phyloP scores from a whole-genome alignment of 768 basidiomycete species.

The Phaeolepiota aurea region DNA sequence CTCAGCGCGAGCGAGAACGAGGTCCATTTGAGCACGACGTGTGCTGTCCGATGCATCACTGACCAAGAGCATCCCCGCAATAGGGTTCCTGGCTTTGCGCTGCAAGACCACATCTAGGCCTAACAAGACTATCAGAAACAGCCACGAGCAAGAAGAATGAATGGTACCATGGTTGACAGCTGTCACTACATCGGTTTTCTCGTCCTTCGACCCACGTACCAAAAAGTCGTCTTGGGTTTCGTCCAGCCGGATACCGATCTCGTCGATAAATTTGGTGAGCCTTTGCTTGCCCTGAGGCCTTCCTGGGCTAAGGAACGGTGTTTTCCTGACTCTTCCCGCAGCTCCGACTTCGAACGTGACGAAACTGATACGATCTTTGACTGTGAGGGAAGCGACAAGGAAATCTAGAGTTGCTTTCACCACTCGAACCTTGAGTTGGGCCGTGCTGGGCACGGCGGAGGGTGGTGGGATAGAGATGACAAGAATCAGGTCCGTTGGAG shows the following conservation, averaged over 20 bases:
- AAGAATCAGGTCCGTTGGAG: conserved; percentile 86
- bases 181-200: conserved; percentile 95
- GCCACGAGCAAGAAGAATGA: neutral
- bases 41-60: conserved; percentile 91
- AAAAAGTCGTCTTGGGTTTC: conserved; percentile 43
- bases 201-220: conserved; percentile 74
- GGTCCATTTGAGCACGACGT: conserved; percentile 93
- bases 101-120: conserved; percentile 92
- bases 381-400: conserved; percentile 64
- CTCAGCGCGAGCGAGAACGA: conserved; percentile 93
- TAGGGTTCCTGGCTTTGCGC: conserved; percentile 83
- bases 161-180: conserved; percentile 87
- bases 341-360: conserved; percentile 90
- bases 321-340: conserved; percentile 79
- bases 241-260: conserved; percentile 39
- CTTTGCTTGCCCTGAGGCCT: conserved; percentile 60
- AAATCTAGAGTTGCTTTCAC: conserved; percentile 88
- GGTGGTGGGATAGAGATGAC: conserved; percentile 82
- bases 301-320: conserved; percentile 81
- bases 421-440: conserved; percentile 80
- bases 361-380: conserved; percentile 76
- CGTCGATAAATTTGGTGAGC: conserved; percentile 73
- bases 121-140: conserved; percentile 16
- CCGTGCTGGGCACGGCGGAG: conserved; percentile 63
- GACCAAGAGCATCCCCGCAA: conserved; percentile 88